These are phyloP conservation scores for Ceratobasidium sp. DNA, from an alignment of 1,284 basidiomycete species.

Conservation along the genomic window DNA sequence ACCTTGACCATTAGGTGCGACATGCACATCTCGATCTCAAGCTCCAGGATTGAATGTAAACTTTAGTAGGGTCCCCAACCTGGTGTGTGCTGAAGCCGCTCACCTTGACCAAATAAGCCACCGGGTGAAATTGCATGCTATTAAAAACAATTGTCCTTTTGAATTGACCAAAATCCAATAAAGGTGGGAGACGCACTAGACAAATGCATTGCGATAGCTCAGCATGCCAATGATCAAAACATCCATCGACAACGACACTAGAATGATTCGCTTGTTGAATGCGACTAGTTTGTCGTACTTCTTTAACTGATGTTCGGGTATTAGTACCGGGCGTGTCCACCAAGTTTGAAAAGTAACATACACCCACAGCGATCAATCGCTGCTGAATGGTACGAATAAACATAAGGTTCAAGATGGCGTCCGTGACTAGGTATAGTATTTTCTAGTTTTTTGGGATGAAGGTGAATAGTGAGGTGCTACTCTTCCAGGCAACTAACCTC, in stretches of 20 bases:
- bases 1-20: slow-evolving; percentile 37
- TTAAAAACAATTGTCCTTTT: too few species aligned
- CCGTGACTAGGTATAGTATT: slow-evolving; percentile 49
- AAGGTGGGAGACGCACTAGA: background rate
- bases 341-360: too few species aligned
- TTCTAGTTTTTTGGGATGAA: too few species aligned
- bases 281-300: slow-evolving; percentile 47
- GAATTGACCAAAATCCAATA: too few species aligned
- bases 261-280: slow-evolving; percentile 47
- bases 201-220: slow-evolving; percentile 43
- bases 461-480: too few species aligned
- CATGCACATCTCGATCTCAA: slow-evolving; percentile 46
- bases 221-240: slow-evolving; percentile 49
- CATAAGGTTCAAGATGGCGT: slow-evolving; percentile 45
- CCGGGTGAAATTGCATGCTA: slow-evolving; percentile 25
- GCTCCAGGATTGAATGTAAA: too few species aligned
- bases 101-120: slow-evolving; percentile 42
- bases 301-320: slow-evolving; percentile 20
- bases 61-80: too few species aligned
- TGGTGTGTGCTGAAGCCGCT: too few species aligned
- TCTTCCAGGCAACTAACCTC: slow-evolving; percentile 33
- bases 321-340: too few species aligned
- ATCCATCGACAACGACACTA: slow-evolving; percentile 46
- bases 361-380: slow-evolving; percentile 43
- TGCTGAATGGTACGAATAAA: slow-evolving; percentile 46